These are phyloP conservation scores for Boletus insuetus DNA, from an alignment of 768 basidiomycete species.

Conservation along the genomic window DNA sequence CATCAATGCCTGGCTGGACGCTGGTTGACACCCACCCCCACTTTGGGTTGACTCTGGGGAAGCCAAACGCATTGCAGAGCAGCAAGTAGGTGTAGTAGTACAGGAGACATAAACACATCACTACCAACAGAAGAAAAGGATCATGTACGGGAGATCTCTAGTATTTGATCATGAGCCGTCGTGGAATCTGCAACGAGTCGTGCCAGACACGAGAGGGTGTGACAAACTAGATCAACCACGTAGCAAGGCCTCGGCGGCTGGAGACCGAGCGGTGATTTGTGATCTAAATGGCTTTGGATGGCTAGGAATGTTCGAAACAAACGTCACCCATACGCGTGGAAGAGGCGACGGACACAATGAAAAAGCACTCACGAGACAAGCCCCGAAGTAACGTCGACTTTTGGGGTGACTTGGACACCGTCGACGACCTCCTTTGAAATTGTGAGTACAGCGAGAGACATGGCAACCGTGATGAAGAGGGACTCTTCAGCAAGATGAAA, in stretches of 20 bases:
- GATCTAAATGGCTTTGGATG: slow-evolving; percentile 59
- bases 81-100: too few relatives aligned
- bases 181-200: too few relatives aligned
- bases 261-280: slow-evolving; percentile 50
- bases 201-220: too few relatives aligned
- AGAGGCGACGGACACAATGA: too few relatives aligned
- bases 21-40: slow-evolving; percentile 2
- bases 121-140: too few relatives aligned
- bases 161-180: too few relatives aligned
- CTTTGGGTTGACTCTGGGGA: slow-evolving; percentile 34
- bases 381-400: slow-evolving; percentile 41
- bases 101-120: too few relatives aligned
- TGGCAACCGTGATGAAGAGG: slow-evolving; percentile 29
- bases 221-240: neutral
- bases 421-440: slow-evolving; percentile 41
- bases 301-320: neutral
- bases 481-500: slow-evolving; percentile 26
- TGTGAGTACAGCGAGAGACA: slow-evolving; percentile 47
- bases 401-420: slow-evolving; percentile 42
- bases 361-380: slow-evolving; percentile 40
- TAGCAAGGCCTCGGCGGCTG: slow-evolving; percentile 31
- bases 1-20: slow-evolving; percentile 15
- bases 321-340: neutral
- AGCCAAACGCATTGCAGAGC: too few relatives aligned
- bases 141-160: too few relatives aligned